Conservation (phyloP, 495 filamentous ascomycete genomes). For the Bathelium albidoporum region DNA sequence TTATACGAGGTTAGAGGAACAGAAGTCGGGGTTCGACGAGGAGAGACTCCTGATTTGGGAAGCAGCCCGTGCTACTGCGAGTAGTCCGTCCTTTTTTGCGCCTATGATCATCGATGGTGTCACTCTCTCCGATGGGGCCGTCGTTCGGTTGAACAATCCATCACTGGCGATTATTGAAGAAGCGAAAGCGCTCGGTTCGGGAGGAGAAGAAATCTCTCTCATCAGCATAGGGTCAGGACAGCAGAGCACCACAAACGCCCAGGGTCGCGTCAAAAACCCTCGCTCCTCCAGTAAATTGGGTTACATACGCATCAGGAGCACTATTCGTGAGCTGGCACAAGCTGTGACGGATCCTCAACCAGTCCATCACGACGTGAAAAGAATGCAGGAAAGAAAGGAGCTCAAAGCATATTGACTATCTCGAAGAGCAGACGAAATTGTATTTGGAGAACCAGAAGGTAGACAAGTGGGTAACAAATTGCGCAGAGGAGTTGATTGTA, state of each 20-base stretch:
- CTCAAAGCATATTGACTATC: not conserved
- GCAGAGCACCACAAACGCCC: not conserved
- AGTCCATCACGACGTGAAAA: not conserved
- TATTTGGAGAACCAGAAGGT: not conserved
- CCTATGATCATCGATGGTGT: not conserved
- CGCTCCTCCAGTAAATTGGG: not conserved
- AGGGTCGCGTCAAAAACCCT: not conserved
- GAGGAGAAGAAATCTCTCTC: not conserved
- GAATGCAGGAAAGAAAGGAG: not conserved
- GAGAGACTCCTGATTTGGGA: not conserved
- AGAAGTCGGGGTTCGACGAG: not conserved
- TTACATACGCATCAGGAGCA: not conserved
- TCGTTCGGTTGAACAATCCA: not conserved
- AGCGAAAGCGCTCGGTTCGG: not conserved
- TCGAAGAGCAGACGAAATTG: not conserved
- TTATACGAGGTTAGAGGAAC: not conserved
- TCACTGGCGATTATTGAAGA: not conserved
- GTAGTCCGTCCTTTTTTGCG: not conserved
- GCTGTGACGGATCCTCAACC: not conserved
- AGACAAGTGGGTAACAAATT: not conserved
- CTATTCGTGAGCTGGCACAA: not conserved
- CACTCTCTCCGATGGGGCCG: not conserved
- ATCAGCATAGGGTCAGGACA: not conserved
- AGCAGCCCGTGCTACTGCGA: not conserved
- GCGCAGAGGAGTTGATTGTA: not conserved